Conservation (phyloP, 2,329 filamentous ascomycete species). For the Monilinia laxa region DNA sequence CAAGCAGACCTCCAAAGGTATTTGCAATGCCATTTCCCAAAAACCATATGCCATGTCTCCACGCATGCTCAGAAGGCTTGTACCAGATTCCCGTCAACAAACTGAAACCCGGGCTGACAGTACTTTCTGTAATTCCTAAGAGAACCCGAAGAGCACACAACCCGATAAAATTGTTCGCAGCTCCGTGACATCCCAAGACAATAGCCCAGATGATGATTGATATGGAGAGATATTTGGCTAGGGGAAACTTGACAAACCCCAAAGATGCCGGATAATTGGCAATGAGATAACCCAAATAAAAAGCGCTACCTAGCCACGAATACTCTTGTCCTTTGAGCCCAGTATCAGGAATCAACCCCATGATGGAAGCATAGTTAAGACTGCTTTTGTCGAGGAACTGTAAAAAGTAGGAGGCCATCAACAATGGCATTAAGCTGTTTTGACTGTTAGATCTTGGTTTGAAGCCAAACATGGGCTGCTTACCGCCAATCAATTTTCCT, state of each 20-base stretch:
- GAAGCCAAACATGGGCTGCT: neutral
- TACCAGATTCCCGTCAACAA: constrained; percentile 41
- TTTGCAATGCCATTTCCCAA: constrained; percentile 38
- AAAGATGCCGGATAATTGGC: constrained; percentile 27
- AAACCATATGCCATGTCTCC: constrained; percentile 24
- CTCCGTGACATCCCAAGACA: constrained; percentile 41
- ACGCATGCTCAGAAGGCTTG: constrained; percentile 23
- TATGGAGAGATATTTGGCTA: constrained; percentile 63
- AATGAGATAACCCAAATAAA: constrained; percentile 45
- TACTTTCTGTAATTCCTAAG: constrained; percentile 34
- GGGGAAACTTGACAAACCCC: constrained; percentile 41
- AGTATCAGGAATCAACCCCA: constrained; percentile 48
- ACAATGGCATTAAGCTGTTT: constrained; percentile 14
- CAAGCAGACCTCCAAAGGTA: constrained; percentile 40
- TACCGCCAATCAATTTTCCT: constrained; percentile 15
- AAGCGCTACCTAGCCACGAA: constrained; percentile 48
- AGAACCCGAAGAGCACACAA: constrained; percentile 36
- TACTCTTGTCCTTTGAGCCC: constrained; percentile 46
- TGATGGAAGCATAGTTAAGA: constrained; percentile 44
- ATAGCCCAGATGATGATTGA: constrained; percentile 62
- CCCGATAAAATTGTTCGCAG: constrained; percentile 29
- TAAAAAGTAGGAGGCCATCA: constrained; percentile 11
- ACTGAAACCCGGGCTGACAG: constrained; percentile 40
- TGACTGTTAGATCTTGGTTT: neutral
- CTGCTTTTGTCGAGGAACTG: constrained; percentile 23